phyloP scores from a whole-genome alignment of 345 rosid genomes.

The Aquilaria yunnanensis region DNA sequence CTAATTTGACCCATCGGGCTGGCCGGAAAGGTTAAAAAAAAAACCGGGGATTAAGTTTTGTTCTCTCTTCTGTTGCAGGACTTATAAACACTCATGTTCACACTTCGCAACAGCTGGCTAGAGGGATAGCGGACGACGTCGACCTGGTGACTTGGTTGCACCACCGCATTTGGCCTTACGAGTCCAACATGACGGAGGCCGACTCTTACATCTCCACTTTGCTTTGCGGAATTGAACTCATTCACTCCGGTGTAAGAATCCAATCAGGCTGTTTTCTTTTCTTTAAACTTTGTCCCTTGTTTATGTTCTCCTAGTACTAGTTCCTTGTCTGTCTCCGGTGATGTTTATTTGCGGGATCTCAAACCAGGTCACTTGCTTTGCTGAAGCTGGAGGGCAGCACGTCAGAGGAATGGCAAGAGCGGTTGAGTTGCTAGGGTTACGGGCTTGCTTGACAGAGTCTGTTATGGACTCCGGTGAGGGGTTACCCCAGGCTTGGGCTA shows the following conservation, averaged over 20 bases:
- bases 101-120: conserved; percentile 62
- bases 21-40: not conserved
- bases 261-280: not conserved
- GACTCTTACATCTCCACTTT: conserved; percentile 63
- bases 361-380: conserved; percentile 62
- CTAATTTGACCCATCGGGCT: not conserved
- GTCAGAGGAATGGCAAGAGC: conserved; percentile 61
- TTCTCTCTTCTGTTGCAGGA: conserved; percentile 21
- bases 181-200: conserved; percentile 52
- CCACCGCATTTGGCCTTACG: conserved; percentile 67
- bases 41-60: not conserved
- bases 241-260: conserved; percentile 53
- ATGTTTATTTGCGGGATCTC: not conserved
- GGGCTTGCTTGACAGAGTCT: conserved; percentile 61
- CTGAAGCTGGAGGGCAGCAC: conserved; percentile 78
- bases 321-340: not conserved
- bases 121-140: conserved; percentile 71
- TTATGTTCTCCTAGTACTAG: not conserved
- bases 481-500: conserved; percentile 55
- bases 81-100: conserved; percentile 65
- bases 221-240: conserved; percentile 64
- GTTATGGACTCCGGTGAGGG: conserved; percentile 64
- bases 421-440: conserved; percentile 52
- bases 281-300: not conserved
- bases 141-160: conserved; percentile 66